A percentile compares a stretch with the other conserved stretches of the same genome.
Conservation (phyloP, 345 rosid genomes). For the Brassica rapa region DNA sequence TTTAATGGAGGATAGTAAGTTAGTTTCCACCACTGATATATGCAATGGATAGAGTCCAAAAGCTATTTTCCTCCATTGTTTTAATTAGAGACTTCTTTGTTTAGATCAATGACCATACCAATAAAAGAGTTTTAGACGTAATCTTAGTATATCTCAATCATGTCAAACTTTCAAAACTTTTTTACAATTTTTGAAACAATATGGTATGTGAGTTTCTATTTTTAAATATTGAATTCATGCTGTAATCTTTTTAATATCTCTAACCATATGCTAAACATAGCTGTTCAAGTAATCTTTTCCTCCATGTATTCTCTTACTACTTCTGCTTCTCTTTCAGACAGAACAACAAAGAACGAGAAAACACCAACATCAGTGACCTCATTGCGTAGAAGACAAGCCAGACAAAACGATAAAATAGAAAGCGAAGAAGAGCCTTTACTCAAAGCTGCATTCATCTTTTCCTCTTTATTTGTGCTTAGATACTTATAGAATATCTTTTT, state of each 20-base stretch:
- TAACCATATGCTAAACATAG: slow-evolving; percentile 32
- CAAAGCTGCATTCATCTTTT: not conserved
- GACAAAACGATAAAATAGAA: slow-evolving; percentile 8
- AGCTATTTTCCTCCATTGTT: slow-evolving; percentile 35
- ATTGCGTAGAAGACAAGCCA: slow-evolving; percentile 7
- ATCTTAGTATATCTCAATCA: slow-evolving; percentile 4
- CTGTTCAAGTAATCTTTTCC: slow-evolving; percentile 26
- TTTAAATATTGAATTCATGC: slow-evolving; percentile 23
- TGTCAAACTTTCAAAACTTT: not conserved
- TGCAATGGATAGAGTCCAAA: slow-evolving; percentile 18
- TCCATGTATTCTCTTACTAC: slow-evolving; percentile 26
- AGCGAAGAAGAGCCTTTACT: not conserved
- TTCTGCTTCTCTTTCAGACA: slow-evolving; percentile 23
- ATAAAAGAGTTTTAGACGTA: slow-evolving; percentile 5
- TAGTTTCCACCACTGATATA: slow-evolving; percentile 35
- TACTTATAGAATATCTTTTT: not conserved
- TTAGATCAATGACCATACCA: slow-evolving; percentile 26
- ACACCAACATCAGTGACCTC: not conserved
- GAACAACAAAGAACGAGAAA: not conserved
- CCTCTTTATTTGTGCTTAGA: not conserved
- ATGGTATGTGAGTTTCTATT: slow-evolving; percentile 18
- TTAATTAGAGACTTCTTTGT: slow-evolving; percentile 34
- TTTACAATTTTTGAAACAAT: not conserved
- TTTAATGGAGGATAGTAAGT: slow-evolving; percentile 39
- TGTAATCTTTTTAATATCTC: not conserved